Base-by-base conservation (phyloP, 169 alveolate species). In the Plasmodium malariae region DNA sequence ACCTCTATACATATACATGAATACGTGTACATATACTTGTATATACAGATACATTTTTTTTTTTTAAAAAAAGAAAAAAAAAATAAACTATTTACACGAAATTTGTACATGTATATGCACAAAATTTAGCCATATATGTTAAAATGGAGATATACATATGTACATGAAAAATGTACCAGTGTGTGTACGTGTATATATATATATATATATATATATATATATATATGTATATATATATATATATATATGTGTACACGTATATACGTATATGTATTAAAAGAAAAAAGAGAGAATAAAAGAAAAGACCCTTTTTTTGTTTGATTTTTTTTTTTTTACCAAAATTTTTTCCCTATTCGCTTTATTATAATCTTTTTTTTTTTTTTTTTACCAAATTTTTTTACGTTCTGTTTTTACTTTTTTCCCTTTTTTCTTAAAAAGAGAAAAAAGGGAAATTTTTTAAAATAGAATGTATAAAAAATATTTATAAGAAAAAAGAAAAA, bases 261-360 rank as follows among this genome's bases (percentile, higher is more conserved):
- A 0, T 48, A 48, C 17, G 17, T 48, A 14, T 63, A 59, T 59
- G 70, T 21, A 59, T 21, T 24, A 59, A 59, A 30, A 17, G 26
- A 30, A 30, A 63, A 63, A 63, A 63, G 32, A 36, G n/a, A 63
- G 32, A 63, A 63, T 24, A 28, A 59, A 28, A 59, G 24, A 59
- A 59, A 32, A 32, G 11, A n/a, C 49, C 21, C 32, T 63, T 63
- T 63, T 32, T 68, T 68, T 48, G 37, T 68, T 68, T 43, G 24
- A 43, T 68, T 48, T 40, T 63, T 63, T 63, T 36, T 36, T 63
- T 63, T 26, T 43, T 68, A 43, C 11, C 43, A 3, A 1, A 28
- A 30, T 28, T 62, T 62, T 62, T 62, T 34, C 72, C 72, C 72
- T 34, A 62, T 62, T 62, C 72, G 72, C 72, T 62, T 62, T 62